These are phyloP conservation scores for Calonectria honghensis DNA, from an alignment of 2,329 filamentous ascomycete species.

Conservation along the genomic window DNA sequence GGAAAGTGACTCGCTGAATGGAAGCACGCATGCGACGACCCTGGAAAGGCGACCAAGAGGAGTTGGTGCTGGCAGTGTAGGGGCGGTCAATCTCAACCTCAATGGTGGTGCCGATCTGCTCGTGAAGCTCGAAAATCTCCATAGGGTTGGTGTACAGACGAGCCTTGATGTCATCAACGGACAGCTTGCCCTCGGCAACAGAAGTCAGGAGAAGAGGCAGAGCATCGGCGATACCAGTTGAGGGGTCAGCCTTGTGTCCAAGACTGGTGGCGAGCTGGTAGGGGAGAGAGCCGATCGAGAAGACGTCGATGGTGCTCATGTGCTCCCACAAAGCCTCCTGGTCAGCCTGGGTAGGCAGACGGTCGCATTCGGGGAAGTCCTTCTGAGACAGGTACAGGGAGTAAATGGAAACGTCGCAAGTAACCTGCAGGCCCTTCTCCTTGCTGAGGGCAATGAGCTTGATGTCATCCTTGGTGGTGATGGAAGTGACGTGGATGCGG, in stretches of 20 bases:
- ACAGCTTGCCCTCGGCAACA: slow-evolving; percentile 83
- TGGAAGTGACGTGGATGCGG: slow-evolving; percentile 86
- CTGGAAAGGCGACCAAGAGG: slow-evolving; percentile 82
- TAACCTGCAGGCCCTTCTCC: slow-evolving; percentile 87
- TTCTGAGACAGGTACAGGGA: slow-evolving; percentile 83
- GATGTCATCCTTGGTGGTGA: slow-evolving; percentile 87
- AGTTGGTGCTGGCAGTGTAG: slow-evolving; percentile 71
- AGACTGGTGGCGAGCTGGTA: slow-evolving; percentile 81
- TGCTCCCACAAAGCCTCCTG: slow-evolving; percentile 85
- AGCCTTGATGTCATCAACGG: slow-evolving; percentile 82
- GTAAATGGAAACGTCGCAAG: slow-evolving; percentile 89
- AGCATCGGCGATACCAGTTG: slow-evolving; percentile 82
- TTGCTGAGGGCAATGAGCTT: slow-evolving; percentile 85
- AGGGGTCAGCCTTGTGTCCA: slow-evolving; percentile 72
- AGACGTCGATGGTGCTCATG: slow-evolving; percentile 83
- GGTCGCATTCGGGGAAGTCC: slow-evolving; percentile 80
- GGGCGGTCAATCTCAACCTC: slow-evolving; percentile 86
- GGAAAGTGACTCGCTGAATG: slow-evolving; percentile 85
- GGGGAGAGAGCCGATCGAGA: slow-evolving; percentile 86
- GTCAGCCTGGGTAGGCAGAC: slow-evolving; percentile 80
- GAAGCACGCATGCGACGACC: slow-evolving; percentile 81
- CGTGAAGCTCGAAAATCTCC: slow-evolving; percentile 88
- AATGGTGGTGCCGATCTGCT: slow-evolving; percentile 82
- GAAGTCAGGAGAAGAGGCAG: slow-evolving; percentile 85
- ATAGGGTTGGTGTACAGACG: slow-evolving; percentile 87